Conservation (phyloP, 2,329 filamentous ascomycete species). For the Hypoxylon sp. region DNA sequence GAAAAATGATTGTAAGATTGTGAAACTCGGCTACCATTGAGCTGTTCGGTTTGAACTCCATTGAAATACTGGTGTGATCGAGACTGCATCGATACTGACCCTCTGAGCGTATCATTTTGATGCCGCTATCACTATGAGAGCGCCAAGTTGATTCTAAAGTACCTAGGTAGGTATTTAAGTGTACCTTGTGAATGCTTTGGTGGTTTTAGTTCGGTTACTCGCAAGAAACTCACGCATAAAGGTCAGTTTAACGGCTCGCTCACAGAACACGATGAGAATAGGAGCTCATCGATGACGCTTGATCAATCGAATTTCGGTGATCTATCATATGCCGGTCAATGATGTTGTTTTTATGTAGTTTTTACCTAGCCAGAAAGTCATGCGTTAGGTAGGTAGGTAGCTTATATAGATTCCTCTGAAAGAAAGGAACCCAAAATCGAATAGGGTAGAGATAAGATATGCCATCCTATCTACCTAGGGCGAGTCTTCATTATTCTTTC, state of each 20-base stretch:
- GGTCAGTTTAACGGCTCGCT: not conserved
- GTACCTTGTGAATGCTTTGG: not conserved
- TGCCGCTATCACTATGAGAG: not conserved
- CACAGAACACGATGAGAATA: not conserved
- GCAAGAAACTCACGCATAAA: not conserved
- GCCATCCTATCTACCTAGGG: not conserved
- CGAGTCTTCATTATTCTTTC: not conserved
- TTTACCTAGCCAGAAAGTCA: not conserved
- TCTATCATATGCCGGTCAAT: not conserved
- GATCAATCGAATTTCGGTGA: not conserved
- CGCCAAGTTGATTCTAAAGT: not conserved
- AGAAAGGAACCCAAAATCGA: too few species aligned
- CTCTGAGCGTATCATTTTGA: constrained; percentile 10
- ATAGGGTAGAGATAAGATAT: not conserved
- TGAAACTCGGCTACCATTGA: not conserved
- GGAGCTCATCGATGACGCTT: not conserved
- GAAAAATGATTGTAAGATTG: constrained; percentile 55
- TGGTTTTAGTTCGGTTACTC: not conserved
- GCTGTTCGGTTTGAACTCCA: constrained; percentile 5
- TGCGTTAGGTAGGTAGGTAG: too few species aligned
- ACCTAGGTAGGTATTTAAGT: not conserved
- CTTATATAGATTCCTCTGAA: too few species aligned
- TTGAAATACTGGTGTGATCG: constrained; percentile 7
- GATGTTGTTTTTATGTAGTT: not conserved
- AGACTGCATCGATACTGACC: constrained; percentile 20